Base-by-base conservation (phyloP, 129 eudicot species). In the Glebionis coronaria region DNA sequence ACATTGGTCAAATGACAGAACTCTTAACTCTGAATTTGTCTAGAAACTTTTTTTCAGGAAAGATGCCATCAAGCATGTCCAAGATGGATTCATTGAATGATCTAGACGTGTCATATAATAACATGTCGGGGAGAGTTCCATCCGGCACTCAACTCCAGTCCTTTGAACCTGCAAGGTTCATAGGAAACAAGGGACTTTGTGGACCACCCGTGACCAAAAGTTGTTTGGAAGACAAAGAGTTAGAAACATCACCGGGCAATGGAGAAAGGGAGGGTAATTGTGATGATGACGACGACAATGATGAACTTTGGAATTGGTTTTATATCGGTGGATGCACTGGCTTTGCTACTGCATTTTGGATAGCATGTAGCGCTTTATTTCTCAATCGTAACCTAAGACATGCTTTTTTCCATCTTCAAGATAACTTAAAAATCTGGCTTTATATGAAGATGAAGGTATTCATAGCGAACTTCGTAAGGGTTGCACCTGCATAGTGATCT, bases 121-220 rank as follows among this genome's bases (percentile, higher is more conserved):
- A 61, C 40, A 45, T 79, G n/a, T 68, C 72, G 10, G 83, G 75
- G 3, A 63, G 59, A 67, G 73, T 73, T n/a, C 83, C 83, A 31
- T 42, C 75, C 7, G 46, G 79, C 50, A 79, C 55, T 18, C 83
- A 73, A 44, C 54, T 79, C 3, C 79, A 73, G 19, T 73, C 71
- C 28, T 64, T 54, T 56, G 53, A 67, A 21, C 64, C 74, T n/a
- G 65, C 82, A 9, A n/a, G 27, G 3, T 78, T 57, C 29, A 21
- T 0, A 16, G 82, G 78, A 9, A 78, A 72, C 44, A 2, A 19
- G 4, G 23, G 49, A 35, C 53, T 78, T 49, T 71, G 82, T 51
- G 82, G 82, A 35, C 67, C 52, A n/a, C 77, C 82, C 18, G 45
- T 78, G 8, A 42, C 63, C 8, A 56, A 19, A 46, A 28, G 19